These are phyloP conservation scores for Phytophthora constricta DNA, from an alignment of 352 stramenopile genomes.

Conservation along the genomic window DNA sequence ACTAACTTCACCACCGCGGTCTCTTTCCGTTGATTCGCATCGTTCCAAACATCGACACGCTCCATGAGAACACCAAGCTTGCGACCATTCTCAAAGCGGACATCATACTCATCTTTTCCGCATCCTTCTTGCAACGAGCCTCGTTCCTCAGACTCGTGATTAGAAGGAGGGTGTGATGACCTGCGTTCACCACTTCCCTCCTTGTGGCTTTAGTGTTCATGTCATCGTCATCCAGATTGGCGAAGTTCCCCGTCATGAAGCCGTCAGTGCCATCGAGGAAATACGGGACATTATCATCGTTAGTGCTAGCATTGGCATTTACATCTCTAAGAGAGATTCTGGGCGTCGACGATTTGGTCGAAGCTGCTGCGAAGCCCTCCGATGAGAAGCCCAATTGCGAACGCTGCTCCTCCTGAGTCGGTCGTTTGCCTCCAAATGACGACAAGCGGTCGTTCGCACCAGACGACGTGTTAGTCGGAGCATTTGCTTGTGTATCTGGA, in stretches of 20 bases:
- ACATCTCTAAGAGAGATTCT: conserved; percentile 61
- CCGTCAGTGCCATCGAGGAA: conserved; percentile 68
- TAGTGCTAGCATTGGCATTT: conserved; percentile 20
- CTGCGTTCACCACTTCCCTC: conserved; percentile 16
- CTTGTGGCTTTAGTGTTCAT: conserved; percentile 8
- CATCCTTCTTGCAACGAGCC: conserved; percentile 45
- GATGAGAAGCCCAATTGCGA: conserved; percentile 64
- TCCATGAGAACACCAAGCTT: conserved; percentile 89
- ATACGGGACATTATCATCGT: conserved; percentile 58
- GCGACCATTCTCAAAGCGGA: conserved; percentile 73
- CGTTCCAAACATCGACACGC: conserved; percentile 70
- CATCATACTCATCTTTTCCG: conserved; percentile 70
- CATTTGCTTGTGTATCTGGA: conserved; percentile 20
- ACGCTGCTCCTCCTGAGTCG: conserved; percentile 71
- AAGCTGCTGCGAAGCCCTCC: conserved; percentile 47
- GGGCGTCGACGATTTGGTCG: conserved; percentile 12
- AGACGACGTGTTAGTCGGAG: conserved; percentile 20
- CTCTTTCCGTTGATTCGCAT: conserved; percentile 64
- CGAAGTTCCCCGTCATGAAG: conserved; percentile 68
- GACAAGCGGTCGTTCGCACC: conserved; percentile 52
- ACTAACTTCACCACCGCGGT: conserved; percentile 83
- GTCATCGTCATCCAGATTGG: conserved; percentile 69
- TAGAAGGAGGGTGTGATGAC: conserved; percentile 24
- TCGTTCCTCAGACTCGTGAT: conserved; percentile 11
- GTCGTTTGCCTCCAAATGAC: conserved; percentile 47